A percentile compares a stretch with the other conserved stretches of the same genome.
Conservation (phyloP, 768 basidiomycete genomes). For the Hericium coralloides region DNA sequence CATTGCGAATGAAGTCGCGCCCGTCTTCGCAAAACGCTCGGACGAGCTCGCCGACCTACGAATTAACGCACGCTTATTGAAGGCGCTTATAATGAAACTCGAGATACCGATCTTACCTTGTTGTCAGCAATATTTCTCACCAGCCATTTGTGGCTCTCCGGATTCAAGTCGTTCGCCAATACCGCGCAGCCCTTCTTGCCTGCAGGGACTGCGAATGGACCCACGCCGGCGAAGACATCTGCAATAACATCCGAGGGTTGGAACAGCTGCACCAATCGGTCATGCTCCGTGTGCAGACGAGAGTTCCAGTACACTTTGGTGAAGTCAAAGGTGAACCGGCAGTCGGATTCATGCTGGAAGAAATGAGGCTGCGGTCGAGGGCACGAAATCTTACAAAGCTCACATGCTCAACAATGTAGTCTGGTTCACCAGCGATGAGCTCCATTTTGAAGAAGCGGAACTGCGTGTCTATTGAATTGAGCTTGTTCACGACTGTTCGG, state of each 20-base stretch:
- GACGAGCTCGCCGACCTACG: slow-evolving; percentile 62
- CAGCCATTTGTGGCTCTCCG: slow-evolving; percentile 74
- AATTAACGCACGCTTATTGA: slow-evolving; percentile 2
- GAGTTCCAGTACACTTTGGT: slow-evolving; percentile 98
- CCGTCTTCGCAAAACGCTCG: slow-evolving; percentile 79
- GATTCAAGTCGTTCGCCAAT: slow-evolving; percentile 91
- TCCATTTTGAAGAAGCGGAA: slow-evolving; percentile 98
- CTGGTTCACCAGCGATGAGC: slow-evolving; percentile 80
- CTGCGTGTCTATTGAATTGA: slow-evolving; percentile 73
- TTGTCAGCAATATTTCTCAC: slow-evolving; percentile 65
- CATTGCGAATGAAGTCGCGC: slow-evolving; percentile 67
- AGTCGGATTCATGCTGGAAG: slow-evolving; percentile 71
- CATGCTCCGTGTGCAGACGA: slow-evolving; percentile 85
- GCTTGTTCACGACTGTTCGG: slow-evolving; percentile 91
- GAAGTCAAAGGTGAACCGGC: slow-evolving; percentile 90
- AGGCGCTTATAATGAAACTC: not conserved
- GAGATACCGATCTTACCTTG: slow-evolving; percentile 40
- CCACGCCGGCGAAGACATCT: slow-evolving; percentile 96
- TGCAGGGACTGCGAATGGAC: slow-evolving; percentile 91
- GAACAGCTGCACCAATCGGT: slow-evolving; percentile 71
- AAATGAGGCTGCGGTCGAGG: not conserved
- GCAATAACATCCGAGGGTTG: slow-evolving; percentile 70
- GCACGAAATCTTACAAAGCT: slow-evolving; percentile 17
- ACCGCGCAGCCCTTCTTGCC: slow-evolving; percentile 88
- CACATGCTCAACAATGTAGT: slow-evolving; percentile 85